phyloP scores from a whole-genome alignment of 352 stramenopile genomes.

The Phytophthora fragariae region DNA sequence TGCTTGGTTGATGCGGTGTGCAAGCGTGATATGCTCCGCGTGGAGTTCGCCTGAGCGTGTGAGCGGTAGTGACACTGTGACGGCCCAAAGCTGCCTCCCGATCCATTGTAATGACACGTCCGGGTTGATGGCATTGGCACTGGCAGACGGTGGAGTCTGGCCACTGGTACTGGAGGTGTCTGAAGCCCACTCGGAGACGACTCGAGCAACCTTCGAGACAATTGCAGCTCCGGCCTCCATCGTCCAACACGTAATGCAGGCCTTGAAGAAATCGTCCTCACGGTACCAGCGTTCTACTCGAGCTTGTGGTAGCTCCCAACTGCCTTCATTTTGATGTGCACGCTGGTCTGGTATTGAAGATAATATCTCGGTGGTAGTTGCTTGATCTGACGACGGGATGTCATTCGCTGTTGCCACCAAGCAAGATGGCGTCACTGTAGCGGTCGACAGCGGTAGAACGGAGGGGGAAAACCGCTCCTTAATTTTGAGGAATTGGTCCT shows the following conservation, averaged over 20 bases:
- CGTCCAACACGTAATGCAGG: conserved; percentile 79
- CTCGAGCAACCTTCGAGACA: conserved; percentile 60
- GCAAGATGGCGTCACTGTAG: conserved; percentile 23
- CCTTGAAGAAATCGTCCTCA: conserved; percentile 75
- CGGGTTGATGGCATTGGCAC: conserved; percentile 51
- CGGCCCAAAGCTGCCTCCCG: conserved; percentile 68
- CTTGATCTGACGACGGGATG: background rate
- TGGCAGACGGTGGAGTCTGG: background rate
- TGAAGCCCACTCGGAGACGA: conserved; percentile 48
- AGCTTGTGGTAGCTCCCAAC: conserved; percentile 49
- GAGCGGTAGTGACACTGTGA: conserved; percentile 74
- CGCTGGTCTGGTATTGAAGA: conserved; percentile 10
- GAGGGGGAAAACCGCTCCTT: conserved; percentile 76
- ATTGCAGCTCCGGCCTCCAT: conserved; percentile 74
- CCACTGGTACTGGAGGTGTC: conserved; percentile 10
- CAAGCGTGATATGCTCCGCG: conserved; percentile 69
- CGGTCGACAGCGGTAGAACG: conserved; percentile 29
- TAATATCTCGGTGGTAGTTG: conserved; percentile 15
- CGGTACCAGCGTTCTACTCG: conserved; percentile 78
- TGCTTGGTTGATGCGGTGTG: conserved; percentile 67
- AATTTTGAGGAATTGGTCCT: conserved; percentile 85
- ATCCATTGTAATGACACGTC: conserved; percentile 86
- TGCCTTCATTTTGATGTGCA: conserved; percentile 13
- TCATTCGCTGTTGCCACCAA: conserved; percentile 12
- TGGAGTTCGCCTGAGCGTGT: conserved; percentile 65